These are phyloP conservation scores for Turnera subulata DNA, from an alignment of 345 rosid genomes.

Conservation along the genomic window DNA sequence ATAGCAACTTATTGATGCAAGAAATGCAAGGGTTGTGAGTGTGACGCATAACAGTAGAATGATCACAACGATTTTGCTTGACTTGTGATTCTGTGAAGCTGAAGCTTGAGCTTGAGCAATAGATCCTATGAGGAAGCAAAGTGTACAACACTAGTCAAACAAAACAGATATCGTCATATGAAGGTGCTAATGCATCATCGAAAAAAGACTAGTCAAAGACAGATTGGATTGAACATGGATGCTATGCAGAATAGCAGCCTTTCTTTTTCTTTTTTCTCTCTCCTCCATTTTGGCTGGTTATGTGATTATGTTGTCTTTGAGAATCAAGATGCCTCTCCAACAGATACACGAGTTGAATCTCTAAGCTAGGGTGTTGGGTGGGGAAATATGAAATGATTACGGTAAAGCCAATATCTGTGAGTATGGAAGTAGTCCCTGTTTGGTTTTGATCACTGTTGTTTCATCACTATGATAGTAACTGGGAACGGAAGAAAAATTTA, in stretches of 20 bases:
- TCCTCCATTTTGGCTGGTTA: too few species aligned
- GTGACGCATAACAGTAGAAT: constrained; percentile 53
- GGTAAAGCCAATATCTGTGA: too few species aligned
- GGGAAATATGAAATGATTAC: too few species aligned
- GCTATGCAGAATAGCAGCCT: too few species aligned
- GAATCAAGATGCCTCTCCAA: background rate
- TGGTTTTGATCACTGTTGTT: too few species aligned
- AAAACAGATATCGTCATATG: background rate
- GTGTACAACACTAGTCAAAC: constrained; percentile 9
- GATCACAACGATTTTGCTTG: constrained; percentile 53
- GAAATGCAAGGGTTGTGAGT: constrained; percentile 62
- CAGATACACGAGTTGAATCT: background rate
- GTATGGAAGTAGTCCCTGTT: too few species aligned
- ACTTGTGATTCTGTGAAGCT: constrained; percentile 39
- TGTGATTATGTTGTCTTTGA: too few species aligned
- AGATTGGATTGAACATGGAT: background rate
- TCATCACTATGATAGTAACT: too few species aligned
- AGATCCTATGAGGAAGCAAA: constrained; percentile 48
- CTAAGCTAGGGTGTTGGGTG: too few species aligned
- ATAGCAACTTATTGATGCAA: constrained; percentile 56
- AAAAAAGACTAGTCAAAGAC: background rate
- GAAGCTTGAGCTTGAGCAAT: constrained; percentile 28
- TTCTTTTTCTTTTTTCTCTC: too few species aligned
- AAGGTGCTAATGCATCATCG: background rate
- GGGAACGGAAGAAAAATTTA: too few species aligned